phyloP scores from a whole-genome alignment of 805 yeast genomes.

The Hanseniaspora jakobsenii region DNA sequence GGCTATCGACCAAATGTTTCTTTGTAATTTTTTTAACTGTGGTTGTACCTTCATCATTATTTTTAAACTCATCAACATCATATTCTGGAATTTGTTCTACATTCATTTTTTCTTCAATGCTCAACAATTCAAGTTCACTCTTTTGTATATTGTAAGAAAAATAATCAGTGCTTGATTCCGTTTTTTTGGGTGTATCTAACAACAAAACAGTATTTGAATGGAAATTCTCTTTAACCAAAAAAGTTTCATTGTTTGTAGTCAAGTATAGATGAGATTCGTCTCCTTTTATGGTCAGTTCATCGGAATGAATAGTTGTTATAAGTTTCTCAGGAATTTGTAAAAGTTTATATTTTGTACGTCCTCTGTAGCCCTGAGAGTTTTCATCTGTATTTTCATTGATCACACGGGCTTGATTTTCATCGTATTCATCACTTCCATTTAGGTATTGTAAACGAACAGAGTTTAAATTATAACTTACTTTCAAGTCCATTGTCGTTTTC shows the following conservation, averaged over 20 bases:
- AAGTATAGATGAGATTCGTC: constrained; percentile 22
- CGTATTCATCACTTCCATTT: constrained; percentile 7
- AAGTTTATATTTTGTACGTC: constrained; percentile 35
- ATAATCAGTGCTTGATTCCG: constrained; percentile 20
- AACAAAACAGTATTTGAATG: constrained; percentile 78
- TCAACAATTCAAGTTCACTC: constrained; percentile 30
- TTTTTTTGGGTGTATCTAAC: constrained; percentile 18
- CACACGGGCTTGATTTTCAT: neutral
- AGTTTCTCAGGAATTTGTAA: constrained; percentile 44
- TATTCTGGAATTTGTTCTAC: constrained; percentile 29
- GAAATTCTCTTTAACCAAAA: constrained; percentile 60
- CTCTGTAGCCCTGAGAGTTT: too few species aligned
- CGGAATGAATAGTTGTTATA: constrained; percentile 28
- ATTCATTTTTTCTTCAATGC: constrained; percentile 27
- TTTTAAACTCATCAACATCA: constrained; percentile 23
- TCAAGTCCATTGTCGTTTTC: neutral
- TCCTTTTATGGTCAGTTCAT: constrained; percentile 7
- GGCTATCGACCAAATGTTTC: constrained; percentile 30
- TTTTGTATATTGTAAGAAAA: constrained; percentile 23
- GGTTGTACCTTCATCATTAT: constrained; percentile 7
- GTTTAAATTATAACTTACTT: neutral
- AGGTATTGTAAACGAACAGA: constrained; percentile 1
- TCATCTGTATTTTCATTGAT: neutral
- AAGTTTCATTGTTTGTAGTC: constrained; percentile 49
- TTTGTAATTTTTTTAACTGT: constrained; percentile 20